A percentile compares a stretch with the other conserved stretches of the same genome.
These are phyloP conservation scores for Guyanaporus albipodus DNA, from an alignment of 768 basidiomycete species.

Conservation along the genomic window DNA sequence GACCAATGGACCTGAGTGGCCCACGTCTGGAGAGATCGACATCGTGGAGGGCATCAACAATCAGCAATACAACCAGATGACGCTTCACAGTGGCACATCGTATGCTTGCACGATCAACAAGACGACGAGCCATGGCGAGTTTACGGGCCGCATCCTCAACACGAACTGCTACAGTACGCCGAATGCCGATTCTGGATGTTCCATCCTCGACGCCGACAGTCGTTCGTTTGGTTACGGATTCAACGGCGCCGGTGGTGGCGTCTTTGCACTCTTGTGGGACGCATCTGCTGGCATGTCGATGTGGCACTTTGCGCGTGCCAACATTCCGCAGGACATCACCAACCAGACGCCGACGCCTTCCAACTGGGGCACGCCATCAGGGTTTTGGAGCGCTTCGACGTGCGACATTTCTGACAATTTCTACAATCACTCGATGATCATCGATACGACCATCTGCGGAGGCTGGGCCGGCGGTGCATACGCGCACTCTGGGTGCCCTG, in stretches of 20 bases:
- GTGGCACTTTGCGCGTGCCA: slow-evolving; percentile 51
- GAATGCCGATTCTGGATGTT: slow-evolving; percentile 46
- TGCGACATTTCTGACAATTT: slow-evolving; percentile 52
- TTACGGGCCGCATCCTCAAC: slow-evolving; percentile 22
- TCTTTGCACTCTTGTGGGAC: slow-evolving; percentile 58
- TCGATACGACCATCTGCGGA: slow-evolving; percentile 35
- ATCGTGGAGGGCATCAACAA: slow-evolving; percentile 69
- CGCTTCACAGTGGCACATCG: slow-evolving; percentile 54
- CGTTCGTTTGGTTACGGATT: slow-evolving; percentile 39
- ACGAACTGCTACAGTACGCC: slow-evolving; percentile 39
- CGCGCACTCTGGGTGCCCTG: slow-evolving; percentile 31
- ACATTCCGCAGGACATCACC: slow-evolving; percentile 49
- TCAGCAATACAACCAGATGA: slow-evolving; percentile 55
- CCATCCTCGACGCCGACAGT: slow-evolving; percentile 36
- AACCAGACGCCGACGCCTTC: slow-evolving; percentile 39
- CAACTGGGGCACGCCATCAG: slow-evolving; percentile 50
- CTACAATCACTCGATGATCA: slow-evolving; percentile 43
- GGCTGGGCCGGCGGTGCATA: slow-evolving; percentile 27
- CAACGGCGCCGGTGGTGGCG: slow-evolving; percentile 42
- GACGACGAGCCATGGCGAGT: slow-evolving; percentile 11
- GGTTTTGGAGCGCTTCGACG: slow-evolving; percentile 43
- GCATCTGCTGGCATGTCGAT: slow-evolving; percentile 42
- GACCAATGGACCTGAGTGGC: slow-evolving; percentile 53
- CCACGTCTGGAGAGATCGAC: slow-evolving; percentile 60
- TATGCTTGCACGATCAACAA: slow-evolving; percentile 27